Base-by-base conservation (phyloP, 1,284 basidiomycete species). In the Tetrapyrgos nigripes region DNA sequence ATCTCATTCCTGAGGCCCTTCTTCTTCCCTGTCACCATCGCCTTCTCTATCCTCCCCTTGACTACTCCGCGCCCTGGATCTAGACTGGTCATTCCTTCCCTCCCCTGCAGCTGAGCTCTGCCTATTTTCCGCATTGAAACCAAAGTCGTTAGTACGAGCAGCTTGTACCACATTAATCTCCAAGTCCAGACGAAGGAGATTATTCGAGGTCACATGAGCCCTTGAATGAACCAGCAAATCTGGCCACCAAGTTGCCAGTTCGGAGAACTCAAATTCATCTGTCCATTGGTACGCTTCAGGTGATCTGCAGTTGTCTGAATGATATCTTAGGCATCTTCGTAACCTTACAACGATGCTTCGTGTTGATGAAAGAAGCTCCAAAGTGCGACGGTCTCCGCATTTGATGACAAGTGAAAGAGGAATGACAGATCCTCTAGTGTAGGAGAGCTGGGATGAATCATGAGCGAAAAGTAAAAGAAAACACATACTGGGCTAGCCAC, bases 391-490 rank as follows among this genome's bases (percentile, higher is more conserved):
- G 54, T 79, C 72, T 9, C 63, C 52, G 53, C 70, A 71, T 11
- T 66, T 59, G 27, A 79, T 61, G 14, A 64, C 65, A 4, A 79
- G 48, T 23, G 70, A 65, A 54, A 70, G 70, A 2, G 79, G 79
- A 50, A 81, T 73, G 4, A 74, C 66, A 9, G 74, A 71, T n/a
- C 79, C 79, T 35, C 78, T 71, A 2, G 77, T 74, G 59, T 78
- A 80, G 3, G 68, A 72, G 54, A 76, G 64, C 78, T 78, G 50
- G 13, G 28, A 21, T 59, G 50, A 24, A 24, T 27, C 4, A 44
- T 17, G 21, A 23, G 0, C 19, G 11, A 50, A 19, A 28, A 50
- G 29, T 11, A 35, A 6, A 43, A 48, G 51, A 49, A 14, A 45
- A 21, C 13, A 64, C 71, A 51, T 61, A 77, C 73, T 31, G 75